A percentile compares a stretch with the other conserved stretches of the same genome.
Evolutionary conservation across 1,139 yeast genomes (phyloP).

Genomic region (Debaryomyces sp.): DNA sequence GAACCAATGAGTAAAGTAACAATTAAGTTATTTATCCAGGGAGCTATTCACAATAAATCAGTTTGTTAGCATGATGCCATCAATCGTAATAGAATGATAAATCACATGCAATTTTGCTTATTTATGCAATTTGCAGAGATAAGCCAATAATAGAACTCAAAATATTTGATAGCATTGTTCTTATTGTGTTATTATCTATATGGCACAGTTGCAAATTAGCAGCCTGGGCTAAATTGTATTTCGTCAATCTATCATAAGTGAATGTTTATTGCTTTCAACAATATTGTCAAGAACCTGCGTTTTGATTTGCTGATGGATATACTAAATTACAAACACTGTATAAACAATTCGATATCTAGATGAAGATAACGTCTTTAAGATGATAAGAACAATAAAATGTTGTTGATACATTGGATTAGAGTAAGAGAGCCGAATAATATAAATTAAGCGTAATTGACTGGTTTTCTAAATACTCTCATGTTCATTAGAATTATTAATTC

Average conservation of each 20-base stretch:
- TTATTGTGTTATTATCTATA: not conserved
- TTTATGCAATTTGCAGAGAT: not conserved
- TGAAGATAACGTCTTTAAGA: not conserved
- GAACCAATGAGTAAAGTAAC: too few species aligned
- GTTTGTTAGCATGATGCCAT: not conserved
- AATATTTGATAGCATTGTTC: not conserved
- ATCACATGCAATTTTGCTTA: not conserved
- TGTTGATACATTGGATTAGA: not conserved
- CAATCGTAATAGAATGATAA: not conserved
- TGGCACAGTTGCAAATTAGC: not conserved
- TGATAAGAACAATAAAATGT: not conserved
- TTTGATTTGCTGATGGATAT: not conserved
- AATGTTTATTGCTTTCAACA: not conserved
- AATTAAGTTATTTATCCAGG: too few species aligned
- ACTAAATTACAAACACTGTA: not conserved
- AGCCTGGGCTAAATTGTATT: too few species aligned
- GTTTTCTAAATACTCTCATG: not conserved
- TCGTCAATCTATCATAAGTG: not conserved
- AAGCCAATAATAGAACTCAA: not conserved
- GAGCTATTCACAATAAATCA: not conserved
- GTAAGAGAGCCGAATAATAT: not conserved
- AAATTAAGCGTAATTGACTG: not conserved
- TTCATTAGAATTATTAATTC: not conserved
- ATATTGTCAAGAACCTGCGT: not conserved
- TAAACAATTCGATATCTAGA: not conserved